Percentiles rank a stretch among this genome's conserved stretches.
Conservation (phyloP, 108 stramenopile genomes). For the Conticribra weissflogii region DNA sequence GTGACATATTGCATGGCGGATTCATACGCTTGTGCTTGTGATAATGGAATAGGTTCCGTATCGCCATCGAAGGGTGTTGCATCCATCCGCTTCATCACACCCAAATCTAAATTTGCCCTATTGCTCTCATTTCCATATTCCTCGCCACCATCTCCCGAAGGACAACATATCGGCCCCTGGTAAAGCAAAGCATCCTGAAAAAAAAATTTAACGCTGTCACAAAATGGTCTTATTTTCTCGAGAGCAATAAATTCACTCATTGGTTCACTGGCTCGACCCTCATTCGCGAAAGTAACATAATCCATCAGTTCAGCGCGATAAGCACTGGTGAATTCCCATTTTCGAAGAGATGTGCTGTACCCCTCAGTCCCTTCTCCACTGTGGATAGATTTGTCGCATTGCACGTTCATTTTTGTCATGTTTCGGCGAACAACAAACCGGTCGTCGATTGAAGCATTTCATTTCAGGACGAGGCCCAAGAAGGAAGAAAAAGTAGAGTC, state of each 20-base stretch:
- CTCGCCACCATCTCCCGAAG: not conserved
- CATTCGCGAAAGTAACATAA: not conserved
- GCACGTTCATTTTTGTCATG: not conserved
- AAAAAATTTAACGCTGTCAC: constrained; percentile 29
- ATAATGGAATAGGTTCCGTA: constrained; percentile 17
- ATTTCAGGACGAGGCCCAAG: no score
- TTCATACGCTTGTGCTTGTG: constrained; percentile 52
- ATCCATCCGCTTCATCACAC: not conserved
- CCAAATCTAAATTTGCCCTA: constrained; percentile 32
- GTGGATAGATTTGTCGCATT: not conserved
- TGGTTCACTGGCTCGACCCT: not conserved
- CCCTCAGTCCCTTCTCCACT: constrained; percentile 53
- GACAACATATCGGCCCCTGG: constrained; percentile 26
- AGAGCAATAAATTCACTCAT: not conserved
- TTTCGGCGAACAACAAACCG: not conserved
- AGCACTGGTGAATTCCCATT: constrained; percentile 47
- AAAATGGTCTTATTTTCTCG: constrained; percentile 11
- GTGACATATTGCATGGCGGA: constrained; percentile 81
- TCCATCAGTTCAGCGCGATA: constrained; percentile 37
- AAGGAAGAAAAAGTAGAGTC: no score
- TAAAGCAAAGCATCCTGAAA: constrained; percentile 46
- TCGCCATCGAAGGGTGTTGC: not conserved
- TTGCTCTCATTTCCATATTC: constrained; percentile 26
- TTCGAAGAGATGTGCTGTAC: constrained; percentile 37
- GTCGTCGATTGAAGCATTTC: not conserved